These are phyloP conservation scores for Mrakia gelida DNA, from an alignment of 768 basidiomycete genomes.

Conservation along the genomic window DNA sequence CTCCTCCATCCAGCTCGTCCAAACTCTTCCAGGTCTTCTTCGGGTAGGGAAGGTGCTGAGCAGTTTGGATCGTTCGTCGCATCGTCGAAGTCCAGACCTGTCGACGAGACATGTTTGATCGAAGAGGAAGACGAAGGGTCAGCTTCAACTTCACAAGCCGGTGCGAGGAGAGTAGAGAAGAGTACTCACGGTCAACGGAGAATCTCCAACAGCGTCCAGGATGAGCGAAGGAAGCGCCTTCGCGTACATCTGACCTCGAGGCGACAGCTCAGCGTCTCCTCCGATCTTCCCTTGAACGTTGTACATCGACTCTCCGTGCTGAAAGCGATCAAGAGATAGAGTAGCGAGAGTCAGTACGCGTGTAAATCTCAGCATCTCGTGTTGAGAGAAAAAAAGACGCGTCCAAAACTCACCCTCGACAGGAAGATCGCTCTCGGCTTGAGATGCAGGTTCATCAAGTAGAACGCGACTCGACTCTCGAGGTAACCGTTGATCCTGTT, in stretches of 20 bases:
- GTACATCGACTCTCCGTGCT: conserved; percentile 98
- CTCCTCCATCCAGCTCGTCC: conserved; percentile 96
- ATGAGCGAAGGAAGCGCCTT: conserved; percentile 79
- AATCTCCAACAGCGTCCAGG: conserved; percentile 83
- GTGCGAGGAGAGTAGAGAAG: neutral
- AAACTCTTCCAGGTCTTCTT: conserved; percentile 98
- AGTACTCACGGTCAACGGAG: conserved; percentile 66
- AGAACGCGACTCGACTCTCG: conserved; percentile 95
- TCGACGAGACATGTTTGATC: neutral
- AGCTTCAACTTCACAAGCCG: too few relatives aligned
- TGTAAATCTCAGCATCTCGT: neutral
- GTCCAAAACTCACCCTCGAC: conserved; percentile 67
- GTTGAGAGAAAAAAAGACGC: neutral
- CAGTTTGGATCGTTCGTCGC: conserved; percentile 86
- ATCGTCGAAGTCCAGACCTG: conserved; percentile 99
- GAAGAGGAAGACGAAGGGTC: neutral
- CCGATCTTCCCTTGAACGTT: conserved; percentile 97
- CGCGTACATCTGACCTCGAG: conserved; percentile 79
- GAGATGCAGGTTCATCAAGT: conserved; percentile 95
- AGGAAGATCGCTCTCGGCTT: conserved; percentile 96
- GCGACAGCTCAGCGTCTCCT: conserved; percentile 86
- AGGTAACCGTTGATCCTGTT: conserved; percentile 85
- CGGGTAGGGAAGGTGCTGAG: conserved; percentile 68
- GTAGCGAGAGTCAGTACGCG: neutral
- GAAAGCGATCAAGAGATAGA: conserved; percentile 7